These are phyloP conservation scores for Somion occarium DNA, from an alignment of 1,284 basidiomycete species.

Conservation along the genomic window DNA sequence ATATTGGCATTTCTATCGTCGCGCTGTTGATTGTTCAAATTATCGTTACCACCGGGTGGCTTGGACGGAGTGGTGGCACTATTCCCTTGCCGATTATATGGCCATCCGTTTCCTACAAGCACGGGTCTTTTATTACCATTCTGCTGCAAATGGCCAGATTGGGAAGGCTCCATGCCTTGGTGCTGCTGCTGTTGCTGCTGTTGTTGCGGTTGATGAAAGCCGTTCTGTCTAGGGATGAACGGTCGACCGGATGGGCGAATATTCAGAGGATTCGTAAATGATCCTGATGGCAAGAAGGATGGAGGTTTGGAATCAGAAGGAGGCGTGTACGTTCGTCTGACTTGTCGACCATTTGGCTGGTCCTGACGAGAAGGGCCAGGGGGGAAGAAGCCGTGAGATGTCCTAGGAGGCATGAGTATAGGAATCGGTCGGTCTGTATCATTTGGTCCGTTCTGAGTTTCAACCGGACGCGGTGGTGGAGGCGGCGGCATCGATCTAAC, in stretches of 20 bases:
- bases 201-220: background rate
- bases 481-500: background rate
- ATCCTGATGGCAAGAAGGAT: constrained; percentile 33
- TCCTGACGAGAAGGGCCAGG: background rate
- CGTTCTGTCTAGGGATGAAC: background rate
- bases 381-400: background rate
- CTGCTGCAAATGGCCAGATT: background rate
- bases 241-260: constrained; percentile 34
- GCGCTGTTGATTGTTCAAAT: background rate
- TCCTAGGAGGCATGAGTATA: background rate
- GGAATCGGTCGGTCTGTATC: background rate
- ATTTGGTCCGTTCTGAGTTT: background rate
- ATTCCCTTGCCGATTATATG: background rate
- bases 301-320: constrained; percentile 34
- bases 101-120: constrained; percentile 10
- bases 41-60: too few relatives aligned
- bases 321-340: background rate
- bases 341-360: background rate
- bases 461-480: background rate
- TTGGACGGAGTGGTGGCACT: background rate
- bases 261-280: constrained; percentile 44
- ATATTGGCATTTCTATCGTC: too few relatives aligned
- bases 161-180: too few relatives aligned
- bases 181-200: too few relatives aligned
- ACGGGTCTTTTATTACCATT: constrained; percentile 6